These are phyloP conservation scores for Kwoniella sp. DNA, from an alignment of 768 basidiomycete species.

Conservation along the genomic window DNA sequence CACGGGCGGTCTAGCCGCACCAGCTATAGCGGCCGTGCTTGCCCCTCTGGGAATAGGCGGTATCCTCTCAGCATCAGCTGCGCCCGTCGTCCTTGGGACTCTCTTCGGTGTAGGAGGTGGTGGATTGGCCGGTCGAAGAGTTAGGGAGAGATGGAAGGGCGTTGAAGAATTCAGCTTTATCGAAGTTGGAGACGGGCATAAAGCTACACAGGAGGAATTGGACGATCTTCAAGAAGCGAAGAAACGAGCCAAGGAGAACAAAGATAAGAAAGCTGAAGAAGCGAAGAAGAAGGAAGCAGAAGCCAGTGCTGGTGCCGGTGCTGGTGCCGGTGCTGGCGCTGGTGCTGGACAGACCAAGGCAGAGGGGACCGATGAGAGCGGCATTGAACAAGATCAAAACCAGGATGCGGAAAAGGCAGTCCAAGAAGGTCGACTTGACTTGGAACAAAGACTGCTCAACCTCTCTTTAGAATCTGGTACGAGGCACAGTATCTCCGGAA, in stretches of 20 bases:
- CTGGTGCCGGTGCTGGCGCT: too few relatives aligned
- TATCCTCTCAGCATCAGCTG: constrained; percentile 53
- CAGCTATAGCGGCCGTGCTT: constrained; percentile 56
- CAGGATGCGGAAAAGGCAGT: constrained; percentile 24
- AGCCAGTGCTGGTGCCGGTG: constrained; percentile 38
- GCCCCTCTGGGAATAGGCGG: constrained; percentile 53
- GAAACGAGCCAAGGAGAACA: constrained; percentile 25
- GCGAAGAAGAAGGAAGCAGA: constrained; percentile 41
- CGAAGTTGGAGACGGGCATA: constrained; percentile 54
- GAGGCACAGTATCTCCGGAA: constrained; percentile 4
- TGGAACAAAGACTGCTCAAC: constrained; percentile 38
- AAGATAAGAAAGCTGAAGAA: constrained; percentile 16
- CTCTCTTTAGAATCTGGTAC: constrained; percentile 33
- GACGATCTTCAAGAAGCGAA: constrained; percentile 45
- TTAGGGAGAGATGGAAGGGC: constrained; percentile 56
- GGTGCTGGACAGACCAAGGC: constrained; percentile 26
- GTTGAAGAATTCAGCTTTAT: constrained; percentile 58
- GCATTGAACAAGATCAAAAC: constrained; percentile 17
- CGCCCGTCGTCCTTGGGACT: constrained; percentile 57
- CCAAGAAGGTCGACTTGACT: constrained; percentile 28
- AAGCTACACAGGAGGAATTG: constrained; percentile 40
- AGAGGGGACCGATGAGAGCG: constrained; percentile 10
- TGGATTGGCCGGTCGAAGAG: constrained; percentile 56
- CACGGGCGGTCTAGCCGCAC: constrained; percentile 58
- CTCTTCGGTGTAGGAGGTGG: constrained; percentile 58